Conservation (phyloP, 2,329 filamentous ascomycete genomes). For the Stromatinia cepivora region DNA sequence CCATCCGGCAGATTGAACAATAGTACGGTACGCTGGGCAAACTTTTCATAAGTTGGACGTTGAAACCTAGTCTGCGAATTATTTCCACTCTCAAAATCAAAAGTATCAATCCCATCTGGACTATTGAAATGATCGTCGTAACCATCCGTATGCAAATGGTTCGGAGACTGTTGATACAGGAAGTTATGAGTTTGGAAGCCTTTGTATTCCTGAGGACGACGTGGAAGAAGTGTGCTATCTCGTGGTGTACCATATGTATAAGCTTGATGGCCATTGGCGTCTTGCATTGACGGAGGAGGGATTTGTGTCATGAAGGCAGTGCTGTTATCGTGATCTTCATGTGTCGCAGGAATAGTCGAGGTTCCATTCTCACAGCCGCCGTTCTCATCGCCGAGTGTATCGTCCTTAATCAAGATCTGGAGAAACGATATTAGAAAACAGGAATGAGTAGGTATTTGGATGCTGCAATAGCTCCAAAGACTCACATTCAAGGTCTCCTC, state of each 20-base stretch:
- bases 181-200: conserved; percentile 27
- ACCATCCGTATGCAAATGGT: conserved; percentile 24
- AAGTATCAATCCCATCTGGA: conserved; percentile 30
- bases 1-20: conserved; percentile 62
- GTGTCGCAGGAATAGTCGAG: conserved; percentile 26
- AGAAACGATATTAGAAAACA: conserved; percentile 25
- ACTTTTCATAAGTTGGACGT: conserved; percentile 36
- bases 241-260: conserved; percentile 32
- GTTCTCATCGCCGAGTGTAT: conserved; percentile 26
- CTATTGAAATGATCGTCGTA: conserved; percentile 32
- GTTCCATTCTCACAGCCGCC: conserved; percentile 22
- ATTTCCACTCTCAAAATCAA: conserved; percentile 32
- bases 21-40: conserved; percentile 57
- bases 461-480: neutral
- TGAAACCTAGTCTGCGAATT: conserved; percentile 28
- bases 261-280: conserved; percentile 30
- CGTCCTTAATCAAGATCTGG: conserved; percentile 37
- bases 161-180: conserved; percentile 27
- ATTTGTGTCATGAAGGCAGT: conserved; percentile 27
- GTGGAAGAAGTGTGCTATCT: conserved; percentile 27
- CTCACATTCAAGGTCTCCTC: conserved; percentile 47
- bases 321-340: conserved; percentile 23
- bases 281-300: conserved; percentile 26
- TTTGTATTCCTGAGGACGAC: conserved; percentile 27
- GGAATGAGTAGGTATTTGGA: neutral